Conservation (phyloP, 2,329 filamentous ascomycete genomes). For the Talaromyces atroroseus region DNA sequence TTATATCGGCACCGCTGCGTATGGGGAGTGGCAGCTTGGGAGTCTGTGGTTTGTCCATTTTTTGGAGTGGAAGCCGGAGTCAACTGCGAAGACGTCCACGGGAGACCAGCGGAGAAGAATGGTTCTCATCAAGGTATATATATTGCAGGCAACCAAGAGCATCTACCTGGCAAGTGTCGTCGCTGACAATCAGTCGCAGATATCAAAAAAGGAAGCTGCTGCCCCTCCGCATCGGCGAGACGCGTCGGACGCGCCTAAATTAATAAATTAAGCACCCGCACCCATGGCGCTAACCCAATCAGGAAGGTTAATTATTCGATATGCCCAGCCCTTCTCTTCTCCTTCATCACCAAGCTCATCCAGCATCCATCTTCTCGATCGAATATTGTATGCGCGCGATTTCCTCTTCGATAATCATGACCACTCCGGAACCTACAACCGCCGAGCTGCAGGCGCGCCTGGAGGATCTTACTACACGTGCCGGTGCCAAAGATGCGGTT, state of each 20-base stretch:
- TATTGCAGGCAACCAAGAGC: background rate
- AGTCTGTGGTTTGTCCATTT: conserved; percentile 23
- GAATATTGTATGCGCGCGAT: background rate
- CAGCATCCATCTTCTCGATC: background rate
- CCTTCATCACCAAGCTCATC: background rate
- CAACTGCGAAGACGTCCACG: conserved; percentile 4
- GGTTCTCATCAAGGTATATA: background rate
- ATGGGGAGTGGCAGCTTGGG: conserved; percentile 16
- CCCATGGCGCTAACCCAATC: background rate
- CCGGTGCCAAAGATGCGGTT: conserved; percentile 76
- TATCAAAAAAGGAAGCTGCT: background rate
- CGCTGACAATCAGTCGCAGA: too few relatives aligned
- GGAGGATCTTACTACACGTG: conserved; percentile 72
- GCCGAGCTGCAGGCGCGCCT: conserved; percentile 57
- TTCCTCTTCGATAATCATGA: background rate
- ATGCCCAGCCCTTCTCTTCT: background rate
- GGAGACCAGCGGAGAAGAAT: background rate
- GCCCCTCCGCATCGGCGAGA: background rate
- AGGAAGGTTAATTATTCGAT: background rate
- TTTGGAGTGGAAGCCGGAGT: background rate
- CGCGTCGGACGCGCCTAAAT: conserved; percentile 1
- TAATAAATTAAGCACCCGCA: conserved; percentile 6
- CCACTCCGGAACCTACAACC: conserved; percentile 15
- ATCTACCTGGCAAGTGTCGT: background rate
- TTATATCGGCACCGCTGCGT: conserved; percentile 46